Base-by-base conservation (phyloP, 2,329 filamentous ascomycete genomes). In the Simplicillium sp. region DNA sequence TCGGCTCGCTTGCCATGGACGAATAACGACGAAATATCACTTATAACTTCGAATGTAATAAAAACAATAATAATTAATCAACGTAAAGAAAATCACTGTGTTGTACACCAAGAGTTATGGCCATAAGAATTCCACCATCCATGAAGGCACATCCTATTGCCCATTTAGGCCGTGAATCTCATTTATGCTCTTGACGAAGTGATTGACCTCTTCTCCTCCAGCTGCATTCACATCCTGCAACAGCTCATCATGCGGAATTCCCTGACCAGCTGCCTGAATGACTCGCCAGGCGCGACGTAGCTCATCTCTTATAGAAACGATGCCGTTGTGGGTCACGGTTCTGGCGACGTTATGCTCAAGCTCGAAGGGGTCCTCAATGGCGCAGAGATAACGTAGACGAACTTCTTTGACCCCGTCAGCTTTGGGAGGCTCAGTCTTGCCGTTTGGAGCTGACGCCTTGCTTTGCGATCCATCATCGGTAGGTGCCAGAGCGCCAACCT, bases 341-440 rank as follows among this genome's bases (percentile, higher is more conserved):
- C 87, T 72, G 3, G 85, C 89, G 29, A 95, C 84, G 51, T 95
- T 96, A 61, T 95, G 87, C 33, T 87, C 81, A 2, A 80, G 63
- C 64, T 95, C 87, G 53, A 95, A 95, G 0, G 89, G 89, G 57
- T 95, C 89, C 56, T 95, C 89, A 45, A 96, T 89, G 28, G 87
- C 86, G 49, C 95, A 84, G 4, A 95, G 72, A 57, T 87, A 94
- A 11, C 87, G 78, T 53, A 88, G 78, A 2, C 84, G 77, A 12
- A 90, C 73, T 53, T 88, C 84, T 50, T 83, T 85, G 38, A 74
- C 53, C 28, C 73, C 67, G 5, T 54, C 54, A 11, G 55, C 47
- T 39, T 62, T 65, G 3, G 50, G 42, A 17, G 33, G 38, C 15
- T 39, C 34, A 15, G 42, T n/a, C 18, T 29, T 25, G 20, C 29